Percentiles rank a stretch among this genome's conserved stretches.
Conservation (phyloP, 139 green algal genomes). For the Micractinium sp. region DNA sequence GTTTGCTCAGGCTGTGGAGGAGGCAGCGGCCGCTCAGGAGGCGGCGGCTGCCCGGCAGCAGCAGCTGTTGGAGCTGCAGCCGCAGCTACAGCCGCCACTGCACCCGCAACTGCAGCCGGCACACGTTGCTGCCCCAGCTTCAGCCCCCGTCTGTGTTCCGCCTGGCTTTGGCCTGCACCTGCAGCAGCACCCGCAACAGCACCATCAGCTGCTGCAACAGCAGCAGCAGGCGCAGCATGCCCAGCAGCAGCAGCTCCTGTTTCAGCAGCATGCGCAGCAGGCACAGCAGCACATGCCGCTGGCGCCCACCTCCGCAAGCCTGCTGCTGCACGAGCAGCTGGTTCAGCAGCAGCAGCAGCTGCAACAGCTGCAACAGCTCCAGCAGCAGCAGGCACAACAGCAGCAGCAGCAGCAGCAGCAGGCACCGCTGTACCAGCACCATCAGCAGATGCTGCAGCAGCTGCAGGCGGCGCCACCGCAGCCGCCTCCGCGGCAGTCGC, state of each 20-base stretch:
- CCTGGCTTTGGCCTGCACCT: neutral
- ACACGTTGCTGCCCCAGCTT: neutral
- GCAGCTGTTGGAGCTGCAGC: neutral
- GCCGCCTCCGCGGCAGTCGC: neutral
- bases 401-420: neutral
- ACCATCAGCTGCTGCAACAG: neutral
- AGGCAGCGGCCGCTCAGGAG: neutral
- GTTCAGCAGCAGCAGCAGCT: neutral
- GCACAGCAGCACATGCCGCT: neutral
- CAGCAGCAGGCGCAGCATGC: neutral
- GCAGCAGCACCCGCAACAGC: neutral
- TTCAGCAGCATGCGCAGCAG: conserved; percentile 2
- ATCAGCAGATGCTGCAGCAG: neutral
- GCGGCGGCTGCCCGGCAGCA: neutral
- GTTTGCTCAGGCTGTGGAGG: conserved; percentile 50
- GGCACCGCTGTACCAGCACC: neutral
- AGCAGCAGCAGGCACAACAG: conserved; percentile 27
- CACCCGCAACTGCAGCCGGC: neutral
- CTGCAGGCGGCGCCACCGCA: conserved; percentile 11
- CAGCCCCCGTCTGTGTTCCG: neutral
- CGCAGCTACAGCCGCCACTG: neutral
- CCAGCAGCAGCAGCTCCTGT: no score
- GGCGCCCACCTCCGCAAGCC: neutral
- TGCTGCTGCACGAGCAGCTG: conserved; percentile 23
- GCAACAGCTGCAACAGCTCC: neutral